Conservation (phyloP, 2,329 filamentous ascomycete species). For the Scedosporium apiospermum region DNA sequence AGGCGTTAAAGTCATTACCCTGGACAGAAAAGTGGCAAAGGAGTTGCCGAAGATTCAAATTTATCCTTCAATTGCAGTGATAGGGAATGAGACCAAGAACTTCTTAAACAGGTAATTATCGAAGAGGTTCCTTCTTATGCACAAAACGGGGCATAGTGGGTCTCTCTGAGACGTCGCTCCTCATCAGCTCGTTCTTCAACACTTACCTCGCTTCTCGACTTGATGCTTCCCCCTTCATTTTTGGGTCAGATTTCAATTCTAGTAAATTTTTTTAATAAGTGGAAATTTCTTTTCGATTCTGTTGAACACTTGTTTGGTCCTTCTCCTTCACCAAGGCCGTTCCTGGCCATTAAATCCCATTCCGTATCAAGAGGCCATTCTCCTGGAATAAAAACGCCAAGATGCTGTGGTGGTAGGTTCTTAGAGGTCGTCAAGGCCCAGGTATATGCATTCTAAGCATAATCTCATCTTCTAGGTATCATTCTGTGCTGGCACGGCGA, state of each 20-base stretch:
- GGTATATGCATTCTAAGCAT: background rate
- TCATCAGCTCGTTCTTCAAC: background rate
- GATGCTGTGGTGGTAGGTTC: background rate
- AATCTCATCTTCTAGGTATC: slow-evolving; percentile 57
- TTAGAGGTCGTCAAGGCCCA: background rate
- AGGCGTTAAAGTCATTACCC: background rate
- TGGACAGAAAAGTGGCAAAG: background rate
- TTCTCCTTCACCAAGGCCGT: background rate
- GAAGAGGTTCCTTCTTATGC: background rate
- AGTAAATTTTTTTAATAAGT: background rate
- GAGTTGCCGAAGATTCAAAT: background rate
- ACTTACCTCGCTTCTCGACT: background rate
- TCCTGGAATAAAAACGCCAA: background rate
- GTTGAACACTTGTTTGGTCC: background rate
- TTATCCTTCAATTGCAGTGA: background rate
- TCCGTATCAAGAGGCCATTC: background rate
- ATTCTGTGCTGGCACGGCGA: slow-evolving; percentile 66
- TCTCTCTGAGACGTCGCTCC: background rate
- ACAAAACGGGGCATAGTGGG: background rate
- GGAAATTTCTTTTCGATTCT: background rate
- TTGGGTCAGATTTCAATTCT: background rate
- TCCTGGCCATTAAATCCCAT: background rate
- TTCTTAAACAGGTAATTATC: background rate
- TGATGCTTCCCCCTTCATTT: background rate
- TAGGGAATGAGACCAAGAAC: background rate